These are phyloP conservation scores for Aphanomyces stellatus DNA, from an alignment of 352 stramenopile genomes.

Conservation along the genomic window DNA sequence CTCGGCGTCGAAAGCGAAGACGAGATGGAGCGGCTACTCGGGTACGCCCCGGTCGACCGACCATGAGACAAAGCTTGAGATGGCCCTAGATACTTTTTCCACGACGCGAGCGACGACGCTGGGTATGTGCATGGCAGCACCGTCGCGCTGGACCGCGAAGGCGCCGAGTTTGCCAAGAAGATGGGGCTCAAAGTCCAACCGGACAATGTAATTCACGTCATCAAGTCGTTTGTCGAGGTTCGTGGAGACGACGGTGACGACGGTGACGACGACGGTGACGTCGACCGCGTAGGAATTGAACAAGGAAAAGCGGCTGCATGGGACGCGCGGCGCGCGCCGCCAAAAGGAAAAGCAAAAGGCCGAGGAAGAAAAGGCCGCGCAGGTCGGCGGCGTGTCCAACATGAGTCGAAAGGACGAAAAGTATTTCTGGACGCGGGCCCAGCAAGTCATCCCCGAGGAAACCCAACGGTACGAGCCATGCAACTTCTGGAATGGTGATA, in stretches of 20 bases:
- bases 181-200: slow-evolving; percentile 56
- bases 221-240: slow-evolving; percentile 84
- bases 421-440: slow-evolving; percentile 4
- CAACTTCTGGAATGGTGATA: neutral
- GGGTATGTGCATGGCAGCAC: too few relatives aligned
- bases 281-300: slow-evolving; percentile 38
- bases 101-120: slow-evolving; percentile 55
- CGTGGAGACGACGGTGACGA: slow-evolving; percentile 19
- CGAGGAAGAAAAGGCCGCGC: neutral
- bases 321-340: neutral
- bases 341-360: slow-evolving; percentile 2
- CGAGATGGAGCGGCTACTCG: slow-evolving; percentile 81
- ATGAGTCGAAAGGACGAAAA: slow-evolving; percentile 9
- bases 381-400: neutral
- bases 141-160: slow-evolving; percentile 47
- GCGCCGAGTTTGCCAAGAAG: slow-evolving; percentile 31
- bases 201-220: slow-evolving; percentile 81
- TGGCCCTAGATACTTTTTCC: slow-evolving; percentile 46
- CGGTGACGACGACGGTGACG: neutral
- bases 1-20: slow-evolving; percentile 79
- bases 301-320: slow-evolving; percentile 43
- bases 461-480: neutral
- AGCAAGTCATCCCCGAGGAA: neutral
- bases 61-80: neutral
- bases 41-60: slow-evolving; percentile 32